Conservation (phyloP, 2,329 filamentous ascomycete genomes). For the Stagonosporopsis vannaccii region DNA sequence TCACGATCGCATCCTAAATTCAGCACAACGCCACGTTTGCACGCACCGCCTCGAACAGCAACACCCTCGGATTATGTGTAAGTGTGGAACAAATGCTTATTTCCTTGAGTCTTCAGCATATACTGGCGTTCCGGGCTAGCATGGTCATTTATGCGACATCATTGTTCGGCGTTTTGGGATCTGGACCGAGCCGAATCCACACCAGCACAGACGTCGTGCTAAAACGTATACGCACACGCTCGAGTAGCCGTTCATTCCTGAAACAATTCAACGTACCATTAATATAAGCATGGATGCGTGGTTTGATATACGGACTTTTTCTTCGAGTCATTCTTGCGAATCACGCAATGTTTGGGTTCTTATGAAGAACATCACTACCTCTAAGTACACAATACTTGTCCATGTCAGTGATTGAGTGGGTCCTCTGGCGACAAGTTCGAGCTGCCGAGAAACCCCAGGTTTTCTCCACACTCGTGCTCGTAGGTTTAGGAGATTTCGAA, state of each 20-base stretch:
- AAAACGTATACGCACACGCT: background rate
- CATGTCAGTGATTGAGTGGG: background rate
- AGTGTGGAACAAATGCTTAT: no score
- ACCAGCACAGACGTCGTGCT: background rate
- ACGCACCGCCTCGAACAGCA: slow-evolving; percentile 2
- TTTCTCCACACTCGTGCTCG: slow-evolving; percentile 6
- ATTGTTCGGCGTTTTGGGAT: background rate
- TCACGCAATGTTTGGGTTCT: background rate
- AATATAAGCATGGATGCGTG: background rate
- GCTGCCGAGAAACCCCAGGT: slow-evolving; percentile 3
- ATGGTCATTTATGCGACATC: background rate
- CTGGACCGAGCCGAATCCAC: background rate
- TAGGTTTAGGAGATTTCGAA: background rate
- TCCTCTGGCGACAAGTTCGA: background rate
- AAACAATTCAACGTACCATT: background rate
- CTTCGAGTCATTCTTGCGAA: background rate
- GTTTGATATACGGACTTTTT: background rate
- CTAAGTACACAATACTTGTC: background rate
- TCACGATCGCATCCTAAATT: slow-evolving; percentile 13
- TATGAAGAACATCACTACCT: background rate
- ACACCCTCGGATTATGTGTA: background rate
- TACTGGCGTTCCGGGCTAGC: background rate
- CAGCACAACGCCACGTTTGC: slow-evolving; percentile 15
- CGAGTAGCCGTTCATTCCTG: background rate
- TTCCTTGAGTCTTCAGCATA: background rate